Evolutionary conservation across 2,329 filamentous ascomycete genomes (phyloP).

Genomic region (Xylariales sp.): DNA sequence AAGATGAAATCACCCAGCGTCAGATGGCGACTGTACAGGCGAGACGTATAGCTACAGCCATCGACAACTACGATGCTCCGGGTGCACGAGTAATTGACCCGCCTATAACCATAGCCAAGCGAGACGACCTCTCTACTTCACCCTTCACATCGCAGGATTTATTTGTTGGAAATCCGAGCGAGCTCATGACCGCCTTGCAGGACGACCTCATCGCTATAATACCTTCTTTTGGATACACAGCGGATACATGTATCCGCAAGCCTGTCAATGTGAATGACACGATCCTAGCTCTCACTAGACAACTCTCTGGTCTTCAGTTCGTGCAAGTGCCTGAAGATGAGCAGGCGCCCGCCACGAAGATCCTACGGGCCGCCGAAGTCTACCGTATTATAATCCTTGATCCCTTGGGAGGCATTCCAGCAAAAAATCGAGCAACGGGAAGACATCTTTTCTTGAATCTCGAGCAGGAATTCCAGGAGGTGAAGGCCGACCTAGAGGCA

Average conservation of each 20-base stretch:
- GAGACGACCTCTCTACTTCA: slow-evolving; percentile 43
- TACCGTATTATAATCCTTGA: slow-evolving; percentile 93
- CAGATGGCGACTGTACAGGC: slow-evolving; percentile 70
- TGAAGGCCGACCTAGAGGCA: slow-evolving; percentile 69
- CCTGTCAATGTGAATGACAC: slow-evolving; percentile 67
- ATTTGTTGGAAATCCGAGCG: slow-evolving; percentile 59
- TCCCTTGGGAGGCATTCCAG: slow-evolving; percentile 84
- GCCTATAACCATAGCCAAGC: slow-evolving; percentile 58
- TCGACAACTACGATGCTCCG: slow-evolving; percentile 75
- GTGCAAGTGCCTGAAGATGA: slow-evolving; percentile 56
- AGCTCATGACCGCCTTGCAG: slow-evolving; percentile 73
- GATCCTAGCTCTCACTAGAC: slow-evolving; percentile 79
- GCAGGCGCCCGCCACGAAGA: slow-evolving; percentile 43
- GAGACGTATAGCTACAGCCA: slow-evolving; percentile 77
- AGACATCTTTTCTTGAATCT: slow-evolving; percentile 92
- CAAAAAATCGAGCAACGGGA: slow-evolving; percentile 68
- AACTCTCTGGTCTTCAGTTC: slow-evolving; percentile 76
- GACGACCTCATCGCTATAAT: slow-evolving; percentile 78
- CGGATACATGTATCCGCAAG: slow-evolving; percentile 54
- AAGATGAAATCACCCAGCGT: slow-evolving; percentile 52
- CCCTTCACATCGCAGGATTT: slow-evolving; percentile 51
- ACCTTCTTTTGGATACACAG: slow-evolving; percentile 60
- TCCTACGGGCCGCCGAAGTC: slow-evolving; percentile 59
- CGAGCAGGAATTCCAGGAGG: slow-evolving; percentile 83
- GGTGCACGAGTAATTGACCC: slow-evolving; percentile 76